Percentiles rank a stretch among this genome's conserved stretches.
These are phyloP conservation scores for Talaromyces wortmannii DNA, from an alignment of 495 filamentous ascomycete species.

Conservation along the genomic window DNA sequence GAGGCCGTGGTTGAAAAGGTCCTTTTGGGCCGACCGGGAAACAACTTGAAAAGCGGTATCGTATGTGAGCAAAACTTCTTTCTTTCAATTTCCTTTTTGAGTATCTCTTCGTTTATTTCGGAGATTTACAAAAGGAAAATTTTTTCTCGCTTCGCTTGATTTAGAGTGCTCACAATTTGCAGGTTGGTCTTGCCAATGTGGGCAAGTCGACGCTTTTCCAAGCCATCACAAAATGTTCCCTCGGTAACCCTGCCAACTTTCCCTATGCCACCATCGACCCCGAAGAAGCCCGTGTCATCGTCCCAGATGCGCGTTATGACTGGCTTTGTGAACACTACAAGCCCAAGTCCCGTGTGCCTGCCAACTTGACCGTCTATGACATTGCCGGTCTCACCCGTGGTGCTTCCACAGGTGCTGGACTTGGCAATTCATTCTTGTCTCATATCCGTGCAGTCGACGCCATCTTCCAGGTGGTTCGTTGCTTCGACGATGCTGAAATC, in stretches of 20 bases:
- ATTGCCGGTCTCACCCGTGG: constrained; percentile 96
- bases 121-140: not conserved
- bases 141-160: not conserved
- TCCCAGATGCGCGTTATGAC: constrained; percentile 93
- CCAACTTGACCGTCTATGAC: constrained; percentile 98
- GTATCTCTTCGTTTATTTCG: too few species aligned
- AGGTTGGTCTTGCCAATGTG: constrained; percentile 99
- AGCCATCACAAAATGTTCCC: constrained; percentile 93
- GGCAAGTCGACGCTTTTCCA: constrained; percentile 99
- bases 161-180: constrained; percentile 10
- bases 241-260: constrained; percentile 99
- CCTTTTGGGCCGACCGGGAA: constrained; percentile 85
- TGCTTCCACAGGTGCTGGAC: constrained; percentile 93
- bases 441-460: constrained; percentile 99
- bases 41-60: constrained; percentile 99
- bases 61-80: constrained; percentile 58
- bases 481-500: constrained; percentile 99
- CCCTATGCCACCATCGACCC: constrained; percentile 99
- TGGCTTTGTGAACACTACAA: constrained; percentile 95
- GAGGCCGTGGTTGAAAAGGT: constrained; percentile 48
- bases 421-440: constrained; percentile 96
- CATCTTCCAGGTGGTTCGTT: constrained; percentile 98
- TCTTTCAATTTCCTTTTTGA: not conserved
- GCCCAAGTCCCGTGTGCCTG: constrained; percentile 91
- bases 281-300: constrained; percentile 96